phyloP scores from a whole-genome alignment of 2,329 filamentous ascomycete species.

The Fusarium sp. region DNA sequence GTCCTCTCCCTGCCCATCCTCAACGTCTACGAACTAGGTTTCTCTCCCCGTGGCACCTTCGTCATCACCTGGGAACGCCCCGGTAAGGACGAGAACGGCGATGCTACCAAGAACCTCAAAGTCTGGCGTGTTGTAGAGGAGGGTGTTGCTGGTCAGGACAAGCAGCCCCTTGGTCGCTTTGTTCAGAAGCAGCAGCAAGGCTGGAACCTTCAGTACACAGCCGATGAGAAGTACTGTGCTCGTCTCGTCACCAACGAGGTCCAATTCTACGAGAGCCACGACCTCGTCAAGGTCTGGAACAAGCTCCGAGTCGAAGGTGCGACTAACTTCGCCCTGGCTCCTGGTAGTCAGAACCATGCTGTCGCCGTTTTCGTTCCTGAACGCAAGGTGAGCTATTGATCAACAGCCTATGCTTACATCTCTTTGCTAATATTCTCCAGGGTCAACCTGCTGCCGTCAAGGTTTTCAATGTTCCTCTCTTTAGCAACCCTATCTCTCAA shows the following conservation, averaged over 20 bases:
- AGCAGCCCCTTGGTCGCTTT: slow-evolving; percentile 84
- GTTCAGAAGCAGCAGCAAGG: slow-evolving; percentile 96
- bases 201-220: slow-evolving; percentile 97
- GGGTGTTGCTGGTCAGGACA: slow-evolving; percentile 68
- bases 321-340: slow-evolving; percentile 87
- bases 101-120: slow-evolving; percentile 96
- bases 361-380: slow-evolving; percentile 96
- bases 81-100: slow-evolving; percentile 90
- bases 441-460: slow-evolving; percentile 94
- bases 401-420: background rate
- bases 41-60: slow-evolving; percentile 92
- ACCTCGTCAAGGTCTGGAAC: slow-evolving; percentile 91
- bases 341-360: slow-evolving; percentile 84
- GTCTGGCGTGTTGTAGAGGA: slow-evolving; percentile 90
- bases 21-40: slow-evolving; percentile 93
- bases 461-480: slow-evolving; percentile 92
- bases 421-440: slow-evolving; percentile 58
- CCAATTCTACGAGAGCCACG: slow-evolving; percentile 92
- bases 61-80: slow-evolving; percentile 97
- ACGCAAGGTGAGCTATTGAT: slow-evolving; percentile 75
- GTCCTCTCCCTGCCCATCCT: slow-evolving; percentile 80
- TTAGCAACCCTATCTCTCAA: slow-evolving; percentile 84
- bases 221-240: slow-evolving; percentile 92
- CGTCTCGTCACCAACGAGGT: slow-evolving; percentile 96
- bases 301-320: slow-evolving; percentile 94